phyloP scores from a whole-genome alignment of 1,284 basidiomycete species.

The Trichosporon inkin region DNA sequence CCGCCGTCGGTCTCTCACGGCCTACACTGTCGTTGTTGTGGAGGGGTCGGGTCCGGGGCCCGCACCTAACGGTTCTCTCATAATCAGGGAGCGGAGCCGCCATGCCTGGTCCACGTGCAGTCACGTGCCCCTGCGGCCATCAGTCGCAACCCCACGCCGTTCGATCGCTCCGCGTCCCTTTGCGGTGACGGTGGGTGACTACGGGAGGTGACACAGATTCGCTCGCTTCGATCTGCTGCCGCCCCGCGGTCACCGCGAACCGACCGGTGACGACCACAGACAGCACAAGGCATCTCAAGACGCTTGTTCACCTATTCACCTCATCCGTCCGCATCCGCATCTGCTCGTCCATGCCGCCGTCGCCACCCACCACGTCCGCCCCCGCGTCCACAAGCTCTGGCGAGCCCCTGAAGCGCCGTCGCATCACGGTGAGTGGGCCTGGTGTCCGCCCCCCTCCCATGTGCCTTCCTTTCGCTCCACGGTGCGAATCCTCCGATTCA shows the following conservation, averaged over 20 bases:
- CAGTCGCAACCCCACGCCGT: too few species aligned
- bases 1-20: too few species aligned
- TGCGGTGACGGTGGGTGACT: too few species aligned
- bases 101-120: too few species aligned
- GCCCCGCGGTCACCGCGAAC: neutral
- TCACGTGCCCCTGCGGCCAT: too few species aligned
- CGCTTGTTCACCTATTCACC: neutral
- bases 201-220: neutral
- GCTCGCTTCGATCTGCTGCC: conserved; percentile 3
- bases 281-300: neutral
- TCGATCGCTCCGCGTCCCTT: too few species aligned
- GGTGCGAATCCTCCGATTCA: neutral
- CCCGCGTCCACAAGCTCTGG: conserved; percentile 9
- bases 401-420: conserved; percentile 11
- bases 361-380: neutral
- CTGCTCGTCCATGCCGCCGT: neutral
- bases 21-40: too few species aligned
- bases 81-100: too few species aligned
- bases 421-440: conserved; percentile 11
- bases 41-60: too few species aligned
- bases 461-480: neutral
- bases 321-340: neutral
- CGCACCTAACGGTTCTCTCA: too few species aligned
- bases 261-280: neutral
- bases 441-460: neutral